phyloP scores from a whole-genome alignment of 805 yeast species.

The Candida koratica region DNA sequence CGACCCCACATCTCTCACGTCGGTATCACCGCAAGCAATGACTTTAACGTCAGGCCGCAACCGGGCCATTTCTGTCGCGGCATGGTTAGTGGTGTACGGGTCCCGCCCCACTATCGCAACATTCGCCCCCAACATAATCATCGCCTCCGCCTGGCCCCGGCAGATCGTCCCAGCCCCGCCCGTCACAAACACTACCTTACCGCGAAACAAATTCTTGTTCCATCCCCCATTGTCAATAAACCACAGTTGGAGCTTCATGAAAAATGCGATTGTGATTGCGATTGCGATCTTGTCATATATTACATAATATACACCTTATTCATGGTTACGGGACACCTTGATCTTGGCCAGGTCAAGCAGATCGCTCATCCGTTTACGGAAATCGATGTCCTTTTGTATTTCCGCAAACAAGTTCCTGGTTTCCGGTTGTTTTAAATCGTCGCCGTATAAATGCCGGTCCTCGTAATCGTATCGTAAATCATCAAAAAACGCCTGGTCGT shows the following conservation, averaged over 20 bases:
- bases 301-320: constrained; percentile 5
- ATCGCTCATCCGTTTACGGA: constrained; percentile 2
- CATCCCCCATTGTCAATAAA: constrained; percentile 28
- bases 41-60: constrained; percentile 61
- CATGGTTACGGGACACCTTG: constrained; percentile 11
- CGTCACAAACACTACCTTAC: constrained; percentile 84
- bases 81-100: constrained; percentile 55
- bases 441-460: constrained; percentile 8
- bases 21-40: constrained; percentile 63
- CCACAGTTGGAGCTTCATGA: no score
- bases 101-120: constrained; percentile 85
- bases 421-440: constrained; percentile 9
- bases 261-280: no score
- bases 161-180: constrained; percentile 97
- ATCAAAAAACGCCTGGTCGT: constrained; percentile 6
- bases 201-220: constrained; percentile 66
- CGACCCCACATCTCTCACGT: constrained; percentile 66
- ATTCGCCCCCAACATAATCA: constrained; percentile 80
- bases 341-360: constrained; percentile 7
- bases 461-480: constrained; percentile 6
- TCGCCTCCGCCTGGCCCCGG: constrained; percentile 79
- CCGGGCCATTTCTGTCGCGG: constrained; percentile 57
- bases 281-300: no score
- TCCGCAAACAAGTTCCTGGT: constrained; percentile 18
- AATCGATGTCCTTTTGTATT: constrained; percentile 16